Conservation (phyloP, 2,329 filamentous ascomycete species). For the Aspergillus vadensis region DNA sequence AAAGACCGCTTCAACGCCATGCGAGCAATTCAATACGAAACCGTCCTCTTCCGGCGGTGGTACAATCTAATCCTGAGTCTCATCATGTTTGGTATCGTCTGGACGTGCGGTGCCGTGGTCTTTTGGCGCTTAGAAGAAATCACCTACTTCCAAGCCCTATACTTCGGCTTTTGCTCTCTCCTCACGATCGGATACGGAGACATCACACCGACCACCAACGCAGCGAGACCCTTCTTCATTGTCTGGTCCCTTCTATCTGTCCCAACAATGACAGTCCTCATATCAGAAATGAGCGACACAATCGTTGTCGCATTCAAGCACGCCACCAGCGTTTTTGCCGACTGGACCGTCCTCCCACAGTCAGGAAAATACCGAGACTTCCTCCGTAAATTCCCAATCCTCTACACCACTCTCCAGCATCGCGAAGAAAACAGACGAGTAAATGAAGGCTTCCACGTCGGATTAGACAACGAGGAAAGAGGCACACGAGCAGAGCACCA, state of each 20-base stretch:
- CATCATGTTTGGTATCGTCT: conserved; percentile 70
- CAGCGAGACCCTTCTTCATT: conserved; percentile 85
- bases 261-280: conserved; percentile 84
- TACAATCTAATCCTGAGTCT: conserved; percentile 69
- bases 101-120: conserved; percentile 76
- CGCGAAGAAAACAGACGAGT: conserved; percentile 49
- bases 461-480: conserved; percentile 35
- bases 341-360: conserved; percentile 67
- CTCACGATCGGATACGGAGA: conserved; percentile 89
- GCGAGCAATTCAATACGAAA: conserved; percentile 73
- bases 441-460: conserved; percentile 49
- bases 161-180: conserved; percentile 82
- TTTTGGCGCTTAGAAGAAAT: conserved; percentile 68
- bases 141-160: conserved; percentile 76
- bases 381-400: conserved; percentile 48
- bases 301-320: conserved; percentile 68
- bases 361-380: conserved; percentile 57
- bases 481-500: conserved; percentile 4
- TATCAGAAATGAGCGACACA: conserved; percentile 81
- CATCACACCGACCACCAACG: conserved; percentile 71
- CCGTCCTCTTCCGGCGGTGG: conserved; percentile 70
- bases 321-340: conserved; percentile 62
- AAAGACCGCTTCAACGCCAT: conserved; percentile 76
- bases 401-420: conserved; percentile 43
- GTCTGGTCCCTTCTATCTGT: conserved; percentile 86